Evolutionary conservation across 2,329 filamentous ascomycete genomes (phyloP).

Genomic region (Pestalotiopsis sp.): DNA sequence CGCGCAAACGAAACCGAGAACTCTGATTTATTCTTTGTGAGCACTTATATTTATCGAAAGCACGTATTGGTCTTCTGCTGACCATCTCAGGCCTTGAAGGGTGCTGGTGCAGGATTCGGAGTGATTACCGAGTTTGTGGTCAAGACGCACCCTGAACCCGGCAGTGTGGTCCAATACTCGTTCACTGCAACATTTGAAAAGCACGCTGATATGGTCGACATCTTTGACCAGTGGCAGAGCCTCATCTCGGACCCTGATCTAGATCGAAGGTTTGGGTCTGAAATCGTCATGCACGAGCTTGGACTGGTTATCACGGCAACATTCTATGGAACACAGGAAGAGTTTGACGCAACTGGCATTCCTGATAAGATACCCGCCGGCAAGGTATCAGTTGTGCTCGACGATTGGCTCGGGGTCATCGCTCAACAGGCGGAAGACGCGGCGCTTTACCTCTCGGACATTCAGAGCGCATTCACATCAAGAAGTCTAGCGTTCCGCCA

Average conservation of each 20-base stretch:
- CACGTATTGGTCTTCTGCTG: background rate
- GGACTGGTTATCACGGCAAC: slow-evolving; percentile 61
- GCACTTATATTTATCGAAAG: slow-evolving; percentile 17
- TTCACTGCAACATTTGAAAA: slow-evolving; percentile 56
- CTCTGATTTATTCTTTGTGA: slow-evolving; percentile 56
- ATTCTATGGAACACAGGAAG: slow-evolving; percentile 61
- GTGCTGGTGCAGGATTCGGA: slow-evolving; percentile 59
- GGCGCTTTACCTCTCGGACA: slow-evolving; percentile 48
- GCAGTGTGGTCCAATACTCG: slow-evolving; percentile 59
- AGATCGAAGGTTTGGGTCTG: slow-evolving; percentile 60
- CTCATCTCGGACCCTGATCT: slow-evolving; percentile 57
- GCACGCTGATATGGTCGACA: slow-evolving; percentile 47
- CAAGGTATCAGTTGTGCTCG: slow-evolving; percentile 48
- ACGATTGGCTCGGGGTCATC: slow-evolving; percentile 66
- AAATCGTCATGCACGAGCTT: slow-evolving; percentile 57
- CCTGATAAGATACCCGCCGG: slow-evolving; percentile 47
- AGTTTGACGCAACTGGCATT: slow-evolving; percentile 58
- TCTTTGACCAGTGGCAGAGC: slow-evolving; percentile 62
- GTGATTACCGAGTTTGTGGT: slow-evolving; percentile 61
- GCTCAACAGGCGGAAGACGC: slow-evolving; percentile 53
- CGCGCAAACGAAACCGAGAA: slow-evolving; percentile 51
- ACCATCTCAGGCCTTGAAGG: slow-evolving; percentile 48
- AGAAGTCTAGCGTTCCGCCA: slow-evolving; percentile 59
- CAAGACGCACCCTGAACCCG: slow-evolving; percentile 58
- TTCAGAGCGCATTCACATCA: slow-evolving; percentile 56